Evolutionary conservation across 192 early-diverging fungal species (phyloP).

Genomic region (Fimicolochytrium jonesii): DNA sequence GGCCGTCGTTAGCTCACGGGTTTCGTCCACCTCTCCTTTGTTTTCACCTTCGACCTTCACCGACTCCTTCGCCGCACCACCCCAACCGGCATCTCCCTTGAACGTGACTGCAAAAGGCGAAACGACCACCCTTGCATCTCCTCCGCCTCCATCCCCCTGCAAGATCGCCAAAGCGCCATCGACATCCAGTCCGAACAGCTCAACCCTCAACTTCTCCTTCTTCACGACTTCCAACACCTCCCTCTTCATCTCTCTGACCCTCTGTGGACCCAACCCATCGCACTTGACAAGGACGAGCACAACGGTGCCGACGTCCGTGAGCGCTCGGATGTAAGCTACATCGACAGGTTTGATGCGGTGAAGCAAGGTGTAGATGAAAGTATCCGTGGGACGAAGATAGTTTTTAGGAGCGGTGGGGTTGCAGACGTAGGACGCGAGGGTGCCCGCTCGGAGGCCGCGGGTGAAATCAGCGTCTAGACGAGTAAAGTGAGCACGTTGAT

Average conservation of each 20-base stretch:
- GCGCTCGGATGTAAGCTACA: slow-evolving; percentile 61
- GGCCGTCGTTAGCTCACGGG: background rate
- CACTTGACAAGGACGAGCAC: slow-evolving; percentile 64
- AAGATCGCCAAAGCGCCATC: background rate
- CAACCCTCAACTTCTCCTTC: background rate
- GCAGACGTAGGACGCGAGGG: no score
- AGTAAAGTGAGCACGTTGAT: no score
- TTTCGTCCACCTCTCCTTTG: background rate
- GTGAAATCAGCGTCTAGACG: no score
- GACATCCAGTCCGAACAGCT: background rate
- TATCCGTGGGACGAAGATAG: no score
- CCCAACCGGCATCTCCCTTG: background rate
- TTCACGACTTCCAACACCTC: background rate
- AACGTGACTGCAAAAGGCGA: slow-evolving; percentile 4
- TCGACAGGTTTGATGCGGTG: slow-evolving; percentile 63
- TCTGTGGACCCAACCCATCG: slow-evolving; percentile 49
- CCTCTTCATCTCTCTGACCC: background rate
- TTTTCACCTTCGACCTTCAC: background rate
- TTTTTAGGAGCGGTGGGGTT: no score
- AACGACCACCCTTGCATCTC: no score
- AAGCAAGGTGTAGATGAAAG: slow-evolving; percentile 35
- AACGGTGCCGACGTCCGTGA: slow-evolving; percentile 53
- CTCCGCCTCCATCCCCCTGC: background rate
- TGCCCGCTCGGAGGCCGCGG: no score
- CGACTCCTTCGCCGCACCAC: background rate